A percentile compares a stretch with the other conserved stretches of the same genome.
Evolutionary conservation across 257 asterid genomes (phyloP).

Genomic region (Lithospermum erythrorhizon): DNA sequence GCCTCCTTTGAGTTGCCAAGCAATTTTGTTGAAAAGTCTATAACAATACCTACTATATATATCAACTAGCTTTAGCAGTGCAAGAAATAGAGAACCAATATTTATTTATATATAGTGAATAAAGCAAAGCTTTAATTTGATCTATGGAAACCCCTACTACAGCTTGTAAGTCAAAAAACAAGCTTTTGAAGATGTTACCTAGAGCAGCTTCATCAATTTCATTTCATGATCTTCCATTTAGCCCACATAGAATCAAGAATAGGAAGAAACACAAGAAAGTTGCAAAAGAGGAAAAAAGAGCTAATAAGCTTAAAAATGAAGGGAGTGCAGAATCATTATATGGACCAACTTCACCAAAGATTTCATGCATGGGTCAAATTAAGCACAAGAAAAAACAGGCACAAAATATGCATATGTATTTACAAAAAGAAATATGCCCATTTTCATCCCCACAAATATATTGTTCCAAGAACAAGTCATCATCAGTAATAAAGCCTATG

Average conservation of each 20-base stretch:
- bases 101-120: background rate
- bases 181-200: slow-evolving; percentile 22
- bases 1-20: background rate
- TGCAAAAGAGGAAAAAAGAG: slow-evolving; percentile 16
- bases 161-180: slow-evolving; percentile 13
- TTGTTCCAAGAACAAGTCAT: slow-evolving; percentile 3
- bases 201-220: slow-evolving; percentile 23
- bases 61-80: background rate
- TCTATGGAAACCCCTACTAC: slow-evolving; percentile 20
- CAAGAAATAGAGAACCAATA: background rate
- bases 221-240: slow-evolving; percentile 27
- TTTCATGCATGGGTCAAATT: slow-evolving; percentile 49
- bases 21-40: background rate
- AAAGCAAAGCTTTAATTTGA: background rate
- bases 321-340: slow-evolving; percentile 9
- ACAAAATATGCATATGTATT: background rate
- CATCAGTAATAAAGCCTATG: background rate
- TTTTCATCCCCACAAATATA: background rate
- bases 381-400: slow-evolving; percentile 24
- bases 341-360: slow-evolving; percentile 51
- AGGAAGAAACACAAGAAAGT: slow-evolving; percentile 1
- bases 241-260: slow-evolving; percentile 24
- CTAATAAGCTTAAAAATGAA: slow-evolving; percentile 9
- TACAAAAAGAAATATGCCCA: slow-evolving; percentile 7
- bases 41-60: background rate